phyloP scores from a whole-genome alignment of 2,329 filamentous ascomycete genomes.

The Lachnellula cervina region DNA sequence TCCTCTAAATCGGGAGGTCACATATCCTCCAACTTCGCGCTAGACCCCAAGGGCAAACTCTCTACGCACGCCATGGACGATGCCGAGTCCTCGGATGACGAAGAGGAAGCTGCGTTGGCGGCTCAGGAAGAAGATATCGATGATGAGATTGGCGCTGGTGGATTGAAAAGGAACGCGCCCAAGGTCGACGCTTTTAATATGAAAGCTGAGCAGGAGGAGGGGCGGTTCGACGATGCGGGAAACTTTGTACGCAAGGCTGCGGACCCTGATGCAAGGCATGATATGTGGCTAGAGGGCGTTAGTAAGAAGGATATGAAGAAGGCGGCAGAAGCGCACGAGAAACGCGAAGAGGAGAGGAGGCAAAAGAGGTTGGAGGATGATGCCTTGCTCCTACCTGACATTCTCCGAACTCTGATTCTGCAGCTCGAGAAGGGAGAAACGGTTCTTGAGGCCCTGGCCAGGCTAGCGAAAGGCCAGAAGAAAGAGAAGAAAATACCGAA shows the following conservation, averaged over 20 bases:
- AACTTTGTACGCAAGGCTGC: constrained; percentile 87
- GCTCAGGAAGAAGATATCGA: constrained; percentile 73
- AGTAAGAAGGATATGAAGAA: constrained; percentile 91
- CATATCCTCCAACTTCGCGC: constrained; percentile 54
- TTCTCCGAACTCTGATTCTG: constrained; percentile 68
- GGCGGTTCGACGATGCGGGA: constrained; percentile 81
- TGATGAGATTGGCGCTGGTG: constrained; percentile 83
- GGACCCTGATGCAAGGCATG: constrained; percentile 86
- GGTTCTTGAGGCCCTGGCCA: constrained; percentile 77
- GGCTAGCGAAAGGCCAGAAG: constrained; percentile 65
- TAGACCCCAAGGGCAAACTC: constrained; percentile 49
- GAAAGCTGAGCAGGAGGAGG: constrained; percentile 83
- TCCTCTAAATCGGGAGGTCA: constrained; percentile 69
- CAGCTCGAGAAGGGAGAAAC: constrained; percentile 78
- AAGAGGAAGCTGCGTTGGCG: constrained; percentile 70
- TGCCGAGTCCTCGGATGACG: constrained; percentile 52
- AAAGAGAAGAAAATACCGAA: constrained; percentile 57
- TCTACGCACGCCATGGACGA: constrained; percentile 33
- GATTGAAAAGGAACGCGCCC: constrained; percentile 87
- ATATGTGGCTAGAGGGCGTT: constrained; percentile 86
- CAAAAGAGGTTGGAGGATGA: constrained; percentile 71
- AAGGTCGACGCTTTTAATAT: constrained; percentile 97
- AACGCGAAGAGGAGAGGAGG: constrained; percentile 71
- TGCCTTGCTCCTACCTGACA: constrained; percentile 64
- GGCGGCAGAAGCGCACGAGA: constrained; percentile 82